Percentiles rank a stretch among this genome's conserved stretches.
These are phyloP conservation scores for Colletotrichum gloeosporioides DNA, from an alignment of 2,329 filamentous ascomycete species.

Conservation along the genomic window DNA sequence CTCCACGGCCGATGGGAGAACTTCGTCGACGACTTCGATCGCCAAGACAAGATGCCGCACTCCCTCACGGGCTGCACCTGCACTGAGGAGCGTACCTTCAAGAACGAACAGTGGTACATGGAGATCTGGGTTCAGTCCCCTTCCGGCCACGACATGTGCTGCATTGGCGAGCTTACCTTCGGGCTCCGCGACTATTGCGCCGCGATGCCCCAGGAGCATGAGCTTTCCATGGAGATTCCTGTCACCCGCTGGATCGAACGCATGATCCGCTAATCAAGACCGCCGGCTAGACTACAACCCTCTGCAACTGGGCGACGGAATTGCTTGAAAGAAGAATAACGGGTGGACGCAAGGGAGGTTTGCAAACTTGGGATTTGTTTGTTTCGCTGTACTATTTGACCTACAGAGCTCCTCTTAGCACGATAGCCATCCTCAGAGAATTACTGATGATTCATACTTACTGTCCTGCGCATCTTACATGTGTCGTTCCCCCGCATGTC, in stretches of 20 bases:
- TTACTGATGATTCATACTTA: slow-evolving; percentile 11
- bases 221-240: neutral
- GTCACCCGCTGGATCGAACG: neutral
- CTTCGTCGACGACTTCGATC: slow-evolving; percentile 22
- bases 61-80: slow-evolving; percentile 43
- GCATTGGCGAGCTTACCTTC: neutral
- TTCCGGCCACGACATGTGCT: neutral
- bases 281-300: neutral
- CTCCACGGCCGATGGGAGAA: slow-evolving; percentile 2
- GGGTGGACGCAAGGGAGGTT: neutral
- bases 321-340: neutral
- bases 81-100: slow-evolving; percentile 42
- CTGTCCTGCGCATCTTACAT: neutral
- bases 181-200: neutral
- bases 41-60: slow-evolving; percentile 27
- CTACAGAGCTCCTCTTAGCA: slow-evolving; percentile 13
- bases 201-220: neutral
- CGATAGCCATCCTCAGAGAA: slow-evolving; percentile 13
- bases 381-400: slow-evolving; percentile 14
- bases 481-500: neutral
- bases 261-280: neutral
- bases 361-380: slow-evolving; percentile 1
- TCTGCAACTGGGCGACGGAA: neutral
- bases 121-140: neutral
- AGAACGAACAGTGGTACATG: neutral